Percentiles rank a stretch among this genome's conserved stretches.
Conservation (phyloP, 148 eudicot genomes). For the Amaranthus palmeri region DNA sequence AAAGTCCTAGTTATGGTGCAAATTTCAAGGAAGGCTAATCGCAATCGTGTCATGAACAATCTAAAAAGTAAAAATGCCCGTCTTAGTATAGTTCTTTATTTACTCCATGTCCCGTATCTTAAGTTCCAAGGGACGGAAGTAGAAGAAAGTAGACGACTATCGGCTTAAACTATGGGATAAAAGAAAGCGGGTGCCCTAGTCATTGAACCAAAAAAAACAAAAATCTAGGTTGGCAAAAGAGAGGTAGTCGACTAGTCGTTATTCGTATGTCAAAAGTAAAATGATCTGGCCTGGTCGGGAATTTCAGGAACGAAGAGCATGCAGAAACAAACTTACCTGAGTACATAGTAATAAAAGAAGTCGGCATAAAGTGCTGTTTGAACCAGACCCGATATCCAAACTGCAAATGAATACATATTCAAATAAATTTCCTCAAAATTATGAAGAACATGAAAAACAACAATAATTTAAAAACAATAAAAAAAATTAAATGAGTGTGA, state of each 20-base stretch:
- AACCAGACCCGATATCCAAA: constrained; percentile 50
- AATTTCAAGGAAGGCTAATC: not conserved
- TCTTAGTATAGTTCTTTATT: not conserved
- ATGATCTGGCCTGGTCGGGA: not conserved
- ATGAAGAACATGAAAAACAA: not conserved
- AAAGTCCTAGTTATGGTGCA: not conserved
- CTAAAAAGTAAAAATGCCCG: not conserved
- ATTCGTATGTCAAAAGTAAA: not conserved
- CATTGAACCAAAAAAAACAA: not conserved
- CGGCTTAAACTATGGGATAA: not conserved
- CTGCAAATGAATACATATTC: constrained; percentile 19
- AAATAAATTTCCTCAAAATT: not conserved
- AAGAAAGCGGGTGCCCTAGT: too few relatives aligned
- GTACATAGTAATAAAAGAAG: constrained; percentile 45
- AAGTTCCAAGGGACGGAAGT: not conserved
- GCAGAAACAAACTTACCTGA: constrained; percentile 29
- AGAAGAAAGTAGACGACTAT: not conserved
- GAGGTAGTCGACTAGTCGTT: not conserved
- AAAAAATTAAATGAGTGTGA: not conserved
- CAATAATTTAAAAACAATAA: too few relatives aligned
- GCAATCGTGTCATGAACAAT: not conserved
- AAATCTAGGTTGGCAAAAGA: not conserved
- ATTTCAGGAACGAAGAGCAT: not conserved
- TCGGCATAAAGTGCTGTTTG: constrained; percentile 51
- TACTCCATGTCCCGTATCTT: not conserved